Evolutionary conservation across 805 yeast genomes (phyloP).

Genomic region (Kodamaea restingae): DNA sequence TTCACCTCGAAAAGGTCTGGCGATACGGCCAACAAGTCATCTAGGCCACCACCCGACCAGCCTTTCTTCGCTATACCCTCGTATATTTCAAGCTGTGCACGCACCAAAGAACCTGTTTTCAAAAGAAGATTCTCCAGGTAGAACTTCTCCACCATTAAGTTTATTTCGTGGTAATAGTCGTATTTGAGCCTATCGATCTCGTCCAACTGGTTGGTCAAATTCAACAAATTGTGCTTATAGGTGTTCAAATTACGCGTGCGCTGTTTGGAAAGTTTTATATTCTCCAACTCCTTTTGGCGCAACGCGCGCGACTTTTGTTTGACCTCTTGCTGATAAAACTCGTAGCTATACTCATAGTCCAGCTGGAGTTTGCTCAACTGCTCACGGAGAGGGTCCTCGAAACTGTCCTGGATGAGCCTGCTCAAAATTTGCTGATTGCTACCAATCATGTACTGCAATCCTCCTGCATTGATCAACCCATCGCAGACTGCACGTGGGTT

Average conservation of each 20-base stretch:
- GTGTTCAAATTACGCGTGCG: slow-evolving; percentile 62
- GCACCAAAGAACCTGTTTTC: slow-evolving; percentile 58
- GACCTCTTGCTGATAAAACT: slow-evolving; percentile 50
- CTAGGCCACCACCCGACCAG: slow-evolving; percentile 85
- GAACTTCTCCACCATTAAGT: slow-evolving; percentile 52
- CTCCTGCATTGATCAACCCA: slow-evolving; percentile 68
- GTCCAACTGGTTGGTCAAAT: slow-evolving; percentile 70
- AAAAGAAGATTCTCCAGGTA: slow-evolving; percentile 53
- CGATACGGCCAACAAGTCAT: slow-evolving; percentile 56
- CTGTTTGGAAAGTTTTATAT: slow-evolving; percentile 53
- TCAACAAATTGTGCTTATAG: slow-evolving; percentile 63
- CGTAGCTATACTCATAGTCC: slow-evolving; percentile 46
- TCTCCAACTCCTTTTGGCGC: slow-evolving; percentile 58
- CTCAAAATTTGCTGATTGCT: slow-evolving; percentile 74
- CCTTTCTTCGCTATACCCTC: slow-evolving; percentile 82
- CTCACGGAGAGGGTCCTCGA: slow-evolving; percentile 49
- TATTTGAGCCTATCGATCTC: slow-evolving; percentile 73
- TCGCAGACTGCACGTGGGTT: slow-evolving; percentile 39
- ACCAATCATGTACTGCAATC: slow-evolving; percentile 69
- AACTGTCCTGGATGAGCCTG: slow-evolving; percentile 48
- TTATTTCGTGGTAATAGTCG: slow-evolving; percentile 65
- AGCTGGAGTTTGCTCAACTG: slow-evolving; percentile 43
- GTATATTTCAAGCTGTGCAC: slow-evolving; percentile 77
- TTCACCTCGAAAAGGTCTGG: slow-evolving; percentile 47
- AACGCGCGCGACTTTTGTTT: slow-evolving; percentile 49